Base-by-base conservation (phyloP, 2,329 filamentous ascomycete species). In the Pseudogymnoascus sp. region DNA sequence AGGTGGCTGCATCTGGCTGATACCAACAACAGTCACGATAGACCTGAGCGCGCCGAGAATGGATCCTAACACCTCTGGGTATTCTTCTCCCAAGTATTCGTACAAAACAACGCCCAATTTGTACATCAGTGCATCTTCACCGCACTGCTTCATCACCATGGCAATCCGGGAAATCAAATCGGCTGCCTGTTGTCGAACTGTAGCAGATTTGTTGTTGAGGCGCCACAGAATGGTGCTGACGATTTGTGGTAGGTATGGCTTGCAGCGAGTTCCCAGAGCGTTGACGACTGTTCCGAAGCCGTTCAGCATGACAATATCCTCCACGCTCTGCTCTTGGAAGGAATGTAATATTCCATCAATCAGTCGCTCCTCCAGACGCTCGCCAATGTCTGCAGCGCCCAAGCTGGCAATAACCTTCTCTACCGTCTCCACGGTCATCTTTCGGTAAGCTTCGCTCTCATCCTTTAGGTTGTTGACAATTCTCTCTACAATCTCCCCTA, bases 61-160 rank as follows among this genome's bases (percentile, higher is more conserved):
- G 2, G 93, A 97, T 65, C 95, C 95, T 9, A 99, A 84, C 23
- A 99, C 95, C 76, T 99, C 95, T 1, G 95, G 95, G 72, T 99
- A 99, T 75, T 99, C 95, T 79, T 99, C 95, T 75, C 95, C 95
- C 0, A 99, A 85, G 73, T 97, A 97, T 77, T 99, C 95, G 80
- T 99, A 99, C 21, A 99, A 84, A 9, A 97, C 93, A 63, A 96
- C 84, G 69, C 93, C 91, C 37, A 99, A 86, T 77, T 97, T 97
- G 70, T 92, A 92, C 87, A 99, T 95, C 61, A 97, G 83, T 1
- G 89, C 90, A 75, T 99, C 95, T 75, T 99, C 93, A 60, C 92
- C 93, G 73, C 95, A 99, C 77, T 97, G 93, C 78, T 96, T 96
- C 93, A 99, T 97, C 60, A 97, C 93, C 83, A 97, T 93, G 4